Evolutionary conservation across 768 basidiomycete genomes (phyloP), one percentile per base, ranked within the genome.

Genomic region (Calocybe gangraenosa): DNA sequence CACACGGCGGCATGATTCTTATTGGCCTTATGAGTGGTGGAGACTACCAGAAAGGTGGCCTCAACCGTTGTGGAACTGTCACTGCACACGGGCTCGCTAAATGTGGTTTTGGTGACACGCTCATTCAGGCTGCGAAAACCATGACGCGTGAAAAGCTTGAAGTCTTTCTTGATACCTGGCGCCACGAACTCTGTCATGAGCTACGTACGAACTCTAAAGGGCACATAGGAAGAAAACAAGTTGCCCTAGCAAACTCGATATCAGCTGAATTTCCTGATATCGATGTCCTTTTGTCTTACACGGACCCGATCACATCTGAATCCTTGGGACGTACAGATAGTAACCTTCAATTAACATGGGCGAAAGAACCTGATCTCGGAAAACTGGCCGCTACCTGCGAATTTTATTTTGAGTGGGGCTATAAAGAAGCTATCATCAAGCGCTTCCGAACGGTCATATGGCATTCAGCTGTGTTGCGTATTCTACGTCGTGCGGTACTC

Each of bases 361-460:
- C 69, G 1, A 73, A 67, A 45, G 87, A 91, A 48, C 84, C 86
- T 0, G 79, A 85, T 53, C 66, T 90, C 1, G 76, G 75, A 13
- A 79, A 76, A 43, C 75, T 94, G 13, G 92, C 93, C 0, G 76
- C 68, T 8, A 71, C 83, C 2, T 94, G 92, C 67, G 93, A 96
- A 62, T 73, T 82, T 37, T 87, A 83, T 60, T 95, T 95, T 50
- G 92, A 94, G 59, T 96, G 92, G 92, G 92, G 92, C 0, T 82
- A 89, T 40, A 82, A 74, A 54, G 85, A 90, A 38, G 71, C 81
- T 2, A 89, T 95, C 44, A 75, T 88, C 52, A 89, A 89, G 52
- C 82, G 90, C 9, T 92, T 94, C 58, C 73, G 87, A 57, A 87
- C 81, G 0, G 76, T 91, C 3, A 74, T 93, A 14, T 96, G 92